Percentiles rank a stretch among this genome's conserved stretches.
Conservation (phyloP, 192 early-diverging fungal species). For the Backusella tarrabulga region DNA sequence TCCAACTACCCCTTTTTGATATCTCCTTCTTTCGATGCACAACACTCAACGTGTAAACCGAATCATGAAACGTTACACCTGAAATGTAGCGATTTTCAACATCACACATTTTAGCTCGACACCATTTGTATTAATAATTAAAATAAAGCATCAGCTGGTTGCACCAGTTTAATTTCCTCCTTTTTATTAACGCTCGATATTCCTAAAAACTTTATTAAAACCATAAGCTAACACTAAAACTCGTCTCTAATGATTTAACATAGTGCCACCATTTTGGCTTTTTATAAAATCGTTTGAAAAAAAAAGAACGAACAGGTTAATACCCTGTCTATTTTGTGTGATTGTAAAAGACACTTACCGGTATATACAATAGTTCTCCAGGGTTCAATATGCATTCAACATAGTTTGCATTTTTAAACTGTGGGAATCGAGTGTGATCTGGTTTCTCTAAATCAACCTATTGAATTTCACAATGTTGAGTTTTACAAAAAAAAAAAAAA, state of each 20-base stretch:
- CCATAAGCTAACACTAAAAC: conserved; percentile 90
- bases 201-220: conserved; percentile 41
- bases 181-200: neutral
- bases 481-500: neutral
- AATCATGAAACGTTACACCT: neutral
- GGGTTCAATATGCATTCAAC: conserved; percentile 68
- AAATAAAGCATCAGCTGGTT: neutral
- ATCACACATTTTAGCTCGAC: neutral
- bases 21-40: neutral
- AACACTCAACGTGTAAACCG: neutral
- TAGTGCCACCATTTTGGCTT: conserved; percentile 90
- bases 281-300: neutral
- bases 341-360: conserved; percentile 50
- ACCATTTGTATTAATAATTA: conserved; percentile 5
- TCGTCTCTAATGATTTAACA: conserved; percentile 69
- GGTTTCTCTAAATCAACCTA: conserved; percentile 68
- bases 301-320: neutral
- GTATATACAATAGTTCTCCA: conserved; percentile 86
- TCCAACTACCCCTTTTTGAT: neutral
- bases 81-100: neutral
- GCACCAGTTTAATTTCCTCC: neutral
- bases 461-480: neutral
- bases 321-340: neutral
- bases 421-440: conserved; percentile 55
- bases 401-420: conserved; percentile 56